A percentile compares a stretch with the other conserved stretches of the same genome.
These are phyloP conservation scores for Ustilago vetiveriae DNA, from an alignment of 1,284 basidiomycete species.

Conservation along the genomic window DNA sequence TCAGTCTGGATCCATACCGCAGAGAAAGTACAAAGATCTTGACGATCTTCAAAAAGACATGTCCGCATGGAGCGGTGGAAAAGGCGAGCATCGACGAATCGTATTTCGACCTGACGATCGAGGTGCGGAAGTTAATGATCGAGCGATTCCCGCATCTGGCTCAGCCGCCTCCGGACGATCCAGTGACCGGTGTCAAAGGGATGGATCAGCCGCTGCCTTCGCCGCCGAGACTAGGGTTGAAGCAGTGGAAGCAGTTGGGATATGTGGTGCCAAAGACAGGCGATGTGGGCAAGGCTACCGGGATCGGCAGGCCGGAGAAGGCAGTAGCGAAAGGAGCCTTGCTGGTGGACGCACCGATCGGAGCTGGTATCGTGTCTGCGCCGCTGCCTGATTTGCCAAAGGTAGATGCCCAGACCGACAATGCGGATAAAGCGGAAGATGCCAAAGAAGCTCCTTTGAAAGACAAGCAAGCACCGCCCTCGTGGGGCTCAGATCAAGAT, in stretches of 20 bases:
- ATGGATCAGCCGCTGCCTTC: conserved; percentile 83
- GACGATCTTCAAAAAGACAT: conserved; percentile 80
- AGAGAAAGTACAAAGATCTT: conserved; percentile 89
- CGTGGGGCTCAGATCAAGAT: conserved; percentile 30
- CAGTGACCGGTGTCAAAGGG: conserved; percentile 69
- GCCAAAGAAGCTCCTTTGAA: conserved; percentile 26
- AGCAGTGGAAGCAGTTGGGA: conserved; percentile 76
- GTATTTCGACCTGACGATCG: conserved; percentile 64
- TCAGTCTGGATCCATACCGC: conserved; percentile 91
- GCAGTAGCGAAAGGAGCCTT: conserved; percentile 38
- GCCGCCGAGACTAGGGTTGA: conserved; percentile 72
- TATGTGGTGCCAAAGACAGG: conserved; percentile 76
- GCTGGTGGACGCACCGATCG: conserved; percentile 44
- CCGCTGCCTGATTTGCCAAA: conserved; percentile 14
- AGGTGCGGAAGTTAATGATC: conserved; percentile 62
- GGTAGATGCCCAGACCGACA: too few species aligned
- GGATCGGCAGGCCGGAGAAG: conserved; percentile 53
- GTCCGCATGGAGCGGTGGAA: conserved; percentile 74
- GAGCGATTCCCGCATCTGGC: conserved; percentile 75
- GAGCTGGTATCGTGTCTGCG: conserved; percentile 30
- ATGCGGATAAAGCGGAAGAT: background rate
- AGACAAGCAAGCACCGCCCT: conserved; percentile 28
- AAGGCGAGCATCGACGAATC: conserved; percentile 74
- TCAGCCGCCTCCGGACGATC: conserved; percentile 36
- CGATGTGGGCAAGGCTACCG: conserved; percentile 59